A percentile compares a stretch with the other conserved stretches of the same genome.
phyloP scores from a whole-genome alignment of 2,329 filamentous ascomycete species.

The Colletotrichum sansevieriae region DNA sequence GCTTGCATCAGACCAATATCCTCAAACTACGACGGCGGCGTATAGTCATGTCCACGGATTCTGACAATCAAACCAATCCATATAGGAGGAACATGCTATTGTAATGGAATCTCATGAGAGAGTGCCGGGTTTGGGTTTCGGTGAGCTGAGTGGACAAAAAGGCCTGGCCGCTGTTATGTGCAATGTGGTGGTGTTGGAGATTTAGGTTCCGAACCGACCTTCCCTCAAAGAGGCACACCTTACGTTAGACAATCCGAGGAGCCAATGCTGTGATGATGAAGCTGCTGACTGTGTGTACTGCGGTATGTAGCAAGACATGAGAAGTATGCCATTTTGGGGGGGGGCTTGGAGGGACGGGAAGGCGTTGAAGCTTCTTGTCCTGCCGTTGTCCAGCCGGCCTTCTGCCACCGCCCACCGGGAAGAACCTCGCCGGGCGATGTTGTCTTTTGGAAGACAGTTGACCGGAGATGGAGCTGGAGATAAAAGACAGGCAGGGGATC shows the following conservation, averaged over 20 bases:
- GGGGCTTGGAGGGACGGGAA: slow-evolving; percentile 5
- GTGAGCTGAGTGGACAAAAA: not conserved
- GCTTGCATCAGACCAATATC: not conserved
- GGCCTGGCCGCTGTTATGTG: not conserved
- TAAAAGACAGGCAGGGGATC: not conserved
- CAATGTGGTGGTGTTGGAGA: not conserved
- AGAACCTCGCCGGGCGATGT: slow-evolving; percentile 14
- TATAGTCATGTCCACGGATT: not conserved
- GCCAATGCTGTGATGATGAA: slow-evolving; percentile 15
- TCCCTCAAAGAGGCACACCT: not conserved
- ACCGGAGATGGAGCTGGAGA: too few relatives aligned
- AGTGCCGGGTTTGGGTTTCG: slow-evolving; percentile 22
- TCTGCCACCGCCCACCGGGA: not conserved
- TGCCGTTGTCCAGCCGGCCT: slow-evolving; percentile 22
- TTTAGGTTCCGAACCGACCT: slow-evolving; percentile 6
- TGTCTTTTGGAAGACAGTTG: not conserved
- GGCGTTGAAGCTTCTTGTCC: slow-evolving; percentile 25
- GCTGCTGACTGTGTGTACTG: not conserved
- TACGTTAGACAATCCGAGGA: not conserved
- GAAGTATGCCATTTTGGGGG: slow-evolving; percentile 1
- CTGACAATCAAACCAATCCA: not conserved
- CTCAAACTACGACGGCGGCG: not conserved
- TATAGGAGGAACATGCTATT: not conserved
- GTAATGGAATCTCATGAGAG: too few relatives aligned
- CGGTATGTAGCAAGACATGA: not conserved